Evolutionary conservation across 139 green algal genomes (phyloP).

Genomic region (Pleodorina starrii): DNA sequence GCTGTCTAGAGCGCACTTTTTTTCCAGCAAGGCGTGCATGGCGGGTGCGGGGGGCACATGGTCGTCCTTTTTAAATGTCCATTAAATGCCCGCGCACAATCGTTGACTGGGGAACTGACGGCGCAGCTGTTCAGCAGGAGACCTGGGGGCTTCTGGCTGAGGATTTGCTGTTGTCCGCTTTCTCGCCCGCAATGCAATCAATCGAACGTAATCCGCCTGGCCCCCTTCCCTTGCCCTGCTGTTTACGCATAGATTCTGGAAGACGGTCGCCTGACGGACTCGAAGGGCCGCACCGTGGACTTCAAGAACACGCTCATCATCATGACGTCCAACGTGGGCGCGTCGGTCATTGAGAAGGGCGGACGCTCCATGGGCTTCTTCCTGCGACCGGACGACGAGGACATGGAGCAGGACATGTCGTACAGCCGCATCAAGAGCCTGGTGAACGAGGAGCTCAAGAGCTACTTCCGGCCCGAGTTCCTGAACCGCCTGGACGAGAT

Average conservation of each 20-base stretch:
- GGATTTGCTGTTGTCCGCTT: too few species aligned
- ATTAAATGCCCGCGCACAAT: too few species aligned
- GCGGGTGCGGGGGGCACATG: too few species aligned
- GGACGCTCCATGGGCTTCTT: constrained; percentile 80
- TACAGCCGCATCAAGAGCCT: constrained; percentile 96
- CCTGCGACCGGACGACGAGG: constrained; percentile 77
- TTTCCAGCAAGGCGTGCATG: too few species aligned
- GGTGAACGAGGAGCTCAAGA: constrained; percentile 98
- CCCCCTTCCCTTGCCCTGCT: too few species aligned
- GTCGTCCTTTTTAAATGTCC: too few species aligned
- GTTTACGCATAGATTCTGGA: constrained; percentile 97
- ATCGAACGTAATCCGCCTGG: too few species aligned
- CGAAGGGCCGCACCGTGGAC: constrained; percentile 96
- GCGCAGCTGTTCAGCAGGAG: too few species aligned
- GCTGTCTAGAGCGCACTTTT: too few species aligned
- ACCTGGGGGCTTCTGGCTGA: too few species aligned
- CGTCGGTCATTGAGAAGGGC: constrained; percentile 96
- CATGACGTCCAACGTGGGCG: constrained; percentile 99
- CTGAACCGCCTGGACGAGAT: constrained; percentile 99
- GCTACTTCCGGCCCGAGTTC: constrained; percentile 99
- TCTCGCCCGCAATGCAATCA: too few species aligned
- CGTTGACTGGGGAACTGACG: too few species aligned
- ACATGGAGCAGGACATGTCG: constrained; percentile 73
- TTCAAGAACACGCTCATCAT: constrained; percentile 99
- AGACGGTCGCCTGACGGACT: constrained; percentile 92